A percentile compares a stretch with the other conserved stretches of the same genome.
These are phyloP conservation scores for Prunus mume DNA, from an alignment of 306 rosid species.

Conservation along the genomic window DNA sequence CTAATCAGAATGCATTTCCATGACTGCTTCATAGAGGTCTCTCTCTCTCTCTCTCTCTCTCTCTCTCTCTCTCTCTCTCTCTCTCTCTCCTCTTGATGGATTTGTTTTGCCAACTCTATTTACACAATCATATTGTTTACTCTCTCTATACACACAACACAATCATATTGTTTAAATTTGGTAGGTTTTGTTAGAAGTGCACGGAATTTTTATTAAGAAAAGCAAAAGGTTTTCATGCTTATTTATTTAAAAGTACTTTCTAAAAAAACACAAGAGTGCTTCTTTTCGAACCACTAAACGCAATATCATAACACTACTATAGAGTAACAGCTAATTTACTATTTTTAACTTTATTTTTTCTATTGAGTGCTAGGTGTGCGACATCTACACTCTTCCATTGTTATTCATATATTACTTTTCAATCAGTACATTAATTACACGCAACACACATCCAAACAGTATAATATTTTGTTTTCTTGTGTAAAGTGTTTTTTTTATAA, in stretches of 20 bases:
- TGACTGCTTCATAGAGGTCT: slow-evolving; percentile 75
- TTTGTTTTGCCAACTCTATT: too few relatives aligned
- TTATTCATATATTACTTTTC: neutral
- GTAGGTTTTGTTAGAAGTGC: too few relatives aligned
- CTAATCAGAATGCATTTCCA: slow-evolving; percentile 87
- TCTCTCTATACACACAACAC: neutral
- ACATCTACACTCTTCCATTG: neutral
- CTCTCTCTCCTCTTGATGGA: neutral
- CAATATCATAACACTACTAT: too few relatives aligned
- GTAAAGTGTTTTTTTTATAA: neutral
- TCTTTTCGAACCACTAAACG: too few relatives aligned
- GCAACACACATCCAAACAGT: neutral
- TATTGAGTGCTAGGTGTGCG: neutral
- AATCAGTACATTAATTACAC: neutral
- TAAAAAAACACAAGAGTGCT: too few relatives aligned
- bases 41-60: slow-evolving; percentile 4
- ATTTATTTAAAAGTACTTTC: too few relatives aligned
- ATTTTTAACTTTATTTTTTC: neutral
- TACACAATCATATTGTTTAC: too few relatives aligned
- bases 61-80: slow-evolving; percentile 5
- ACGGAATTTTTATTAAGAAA: too few relatives aligned
- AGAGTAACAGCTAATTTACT: too few relatives aligned
- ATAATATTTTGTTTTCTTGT: neutral
- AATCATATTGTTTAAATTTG: neutral
- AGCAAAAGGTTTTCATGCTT: too few relatives aligned